Evolutionary conservation across 2,329 filamentous ascomycete genomes (phyloP), one percentile per base, ranked within the genome.

Genomic region (Apiospora aurea): DNA sequence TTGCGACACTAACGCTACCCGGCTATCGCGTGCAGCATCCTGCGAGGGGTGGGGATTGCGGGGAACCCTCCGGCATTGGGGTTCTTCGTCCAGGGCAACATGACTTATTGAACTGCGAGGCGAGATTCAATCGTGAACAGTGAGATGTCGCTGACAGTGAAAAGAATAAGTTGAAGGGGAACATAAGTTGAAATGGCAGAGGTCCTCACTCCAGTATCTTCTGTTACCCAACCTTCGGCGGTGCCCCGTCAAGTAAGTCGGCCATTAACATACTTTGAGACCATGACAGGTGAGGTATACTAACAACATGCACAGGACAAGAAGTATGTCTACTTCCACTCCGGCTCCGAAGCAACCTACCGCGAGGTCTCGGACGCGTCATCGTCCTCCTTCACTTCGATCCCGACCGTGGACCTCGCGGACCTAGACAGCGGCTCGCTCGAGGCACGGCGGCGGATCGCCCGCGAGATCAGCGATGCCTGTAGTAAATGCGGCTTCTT

Each of bases 301-400:
- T 47, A 47, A 38, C 24, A 21, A 26, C 18, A n/a, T 7, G 4
- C 53, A 24, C 67, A 79, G 71, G 73, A 75, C 13, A 70, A 69
- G 41, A 69, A 78, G 71, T 79, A 79, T 66, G 78, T 80, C 10
- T 80, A 79, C 71, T 80, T 80, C 69, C 78, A 80, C 67, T 80
- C 79, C 1, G 79, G 79, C n/a, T 73, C 78, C 24, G 77, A 79
- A 70, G 76, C 76, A 6, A 79, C 78, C 1, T 80, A 80, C 69
- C 77, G 79, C 57, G 76, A 78, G 67, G 75, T 80, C 18, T 72
- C 76, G 5, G 76, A 76, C 21, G 74, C 72, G n/a, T 73, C 76
- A n/a, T 75, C 77, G 1, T 75, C 75, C 1, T 51, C 47, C 34
- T 80, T 80, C 72, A 79, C 76, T 5, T 77, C 79, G 11, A 81